Evolutionary conservation across 257 asterid species (phyloP).

Genomic region (Lycium barbarum): DNA sequence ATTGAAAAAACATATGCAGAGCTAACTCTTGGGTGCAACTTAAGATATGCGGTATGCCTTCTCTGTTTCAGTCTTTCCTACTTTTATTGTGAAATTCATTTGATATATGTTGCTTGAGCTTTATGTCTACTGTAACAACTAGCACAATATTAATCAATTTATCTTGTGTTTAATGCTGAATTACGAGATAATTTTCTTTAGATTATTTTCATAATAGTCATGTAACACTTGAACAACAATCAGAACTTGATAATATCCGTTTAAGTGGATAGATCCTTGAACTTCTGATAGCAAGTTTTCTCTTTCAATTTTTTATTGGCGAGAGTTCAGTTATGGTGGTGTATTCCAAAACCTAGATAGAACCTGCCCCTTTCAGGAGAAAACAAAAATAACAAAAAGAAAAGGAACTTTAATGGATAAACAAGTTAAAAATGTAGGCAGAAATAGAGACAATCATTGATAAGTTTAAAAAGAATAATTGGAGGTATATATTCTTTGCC

Average conservation of each 20-base stretch:
- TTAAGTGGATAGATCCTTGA: conserved; percentile 20
- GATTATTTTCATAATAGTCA: neutral
- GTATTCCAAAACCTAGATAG: neutral
- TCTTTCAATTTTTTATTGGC: conserved; percentile 14
- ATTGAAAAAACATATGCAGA: conserved; percentile 77
- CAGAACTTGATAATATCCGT: conserved; percentile 16
- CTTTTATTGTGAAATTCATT: neutral
- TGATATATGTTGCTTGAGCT: conserved; percentile 4
- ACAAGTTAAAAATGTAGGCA: neutral
- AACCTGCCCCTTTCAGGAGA: neutral
- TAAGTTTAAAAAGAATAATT: neutral
- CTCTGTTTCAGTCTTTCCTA: conserved; percentile 10
- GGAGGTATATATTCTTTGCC: neutral
- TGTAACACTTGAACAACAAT: neutral
- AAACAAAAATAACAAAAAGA: neutral
- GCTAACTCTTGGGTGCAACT: conserved; percentile 87
- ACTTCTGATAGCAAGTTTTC: conserved; percentile 5
- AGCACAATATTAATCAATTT: conserved; percentile 5
- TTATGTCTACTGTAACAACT: conserved; percentile 9
- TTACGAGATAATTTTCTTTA: neutral
- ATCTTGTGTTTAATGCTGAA: conserved; percentile 1
- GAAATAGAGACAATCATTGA: conserved; percentile 1
- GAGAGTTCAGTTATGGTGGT: conserved; percentile 17
- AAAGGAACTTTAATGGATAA: neutral
- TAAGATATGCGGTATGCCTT: conserved; percentile 58